Evolutionary conservation across 2,329 filamentous ascomycete species (phyloP).

Genomic region (Calonectria pauciramosa): DNA sequence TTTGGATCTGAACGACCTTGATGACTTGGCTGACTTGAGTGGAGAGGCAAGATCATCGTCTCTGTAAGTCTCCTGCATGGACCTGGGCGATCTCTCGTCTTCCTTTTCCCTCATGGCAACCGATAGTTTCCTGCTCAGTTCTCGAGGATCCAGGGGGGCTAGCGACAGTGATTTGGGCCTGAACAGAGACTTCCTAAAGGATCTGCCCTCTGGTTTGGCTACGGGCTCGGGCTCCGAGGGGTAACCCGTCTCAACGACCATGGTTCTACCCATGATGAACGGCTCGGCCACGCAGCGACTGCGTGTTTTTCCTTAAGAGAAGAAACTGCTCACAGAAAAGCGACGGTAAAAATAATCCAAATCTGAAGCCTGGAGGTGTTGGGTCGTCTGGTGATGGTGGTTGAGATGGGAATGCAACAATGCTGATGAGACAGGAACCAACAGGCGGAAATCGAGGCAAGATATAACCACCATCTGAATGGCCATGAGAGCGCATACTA

Average conservation of each 20-base stretch:
- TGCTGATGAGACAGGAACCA: neutral
- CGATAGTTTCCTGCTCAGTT: conserved; percentile 66
- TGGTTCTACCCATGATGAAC: conserved; percentile 9
- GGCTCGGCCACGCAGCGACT: neutral
- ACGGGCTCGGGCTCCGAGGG: neutral
- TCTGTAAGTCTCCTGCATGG: neutral
- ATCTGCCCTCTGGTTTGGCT: neutral
- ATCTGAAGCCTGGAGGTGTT: neutral
- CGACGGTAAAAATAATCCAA: neutral
- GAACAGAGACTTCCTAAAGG: conserved; percentile 34
- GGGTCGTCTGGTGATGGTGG: neutral
- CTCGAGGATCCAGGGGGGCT: conserved; percentile 62
- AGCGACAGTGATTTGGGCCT: conserved; percentile 44
- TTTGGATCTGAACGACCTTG: neutral
- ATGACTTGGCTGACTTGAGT: conserved; percentile 14
- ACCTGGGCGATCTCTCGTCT: neutral
- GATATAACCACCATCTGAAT: conserved; percentile 31
- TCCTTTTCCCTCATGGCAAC: conserved; percentile 62
- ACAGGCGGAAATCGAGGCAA: neutral
- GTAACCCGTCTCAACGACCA: conserved; percentile 14
- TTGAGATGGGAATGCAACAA: neutral
- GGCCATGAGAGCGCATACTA: neutral
- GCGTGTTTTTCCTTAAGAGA: too few relatives aligned
- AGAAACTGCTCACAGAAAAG: too few relatives aligned
- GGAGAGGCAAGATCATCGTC: conserved; percentile 45